Evolutionary conservation across 2,329 filamentous ascomycete genomes (phyloP), one percentile per base, ranked within the genome.

Genomic region (Diaporthe citriasiana): DNA sequence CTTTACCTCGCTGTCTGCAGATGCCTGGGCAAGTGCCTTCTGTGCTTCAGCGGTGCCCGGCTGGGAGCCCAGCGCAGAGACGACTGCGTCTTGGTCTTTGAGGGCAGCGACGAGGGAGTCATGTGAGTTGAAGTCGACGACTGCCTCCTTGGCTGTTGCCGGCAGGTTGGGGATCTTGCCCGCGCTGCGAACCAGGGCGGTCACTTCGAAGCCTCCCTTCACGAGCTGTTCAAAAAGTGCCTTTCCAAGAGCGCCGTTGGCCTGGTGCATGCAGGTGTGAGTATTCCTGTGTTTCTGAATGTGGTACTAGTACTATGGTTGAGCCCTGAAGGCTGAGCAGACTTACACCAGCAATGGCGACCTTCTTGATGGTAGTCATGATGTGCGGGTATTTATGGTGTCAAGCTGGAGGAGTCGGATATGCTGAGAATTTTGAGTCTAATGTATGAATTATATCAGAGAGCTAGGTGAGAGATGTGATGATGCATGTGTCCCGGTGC

Each of bases 1-100:
- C 78, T 89, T 85, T 7, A 92, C 89, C 17, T 89, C 89, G 1
- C 89, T 90, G 7, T 85, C 85, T 56, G 89, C 84, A 27, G 89
- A 85, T 0, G 90, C 91, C 60, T 92, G 87, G 69, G 92, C 85
- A 71, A 92, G 78, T 33, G 83, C 80, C 19, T 81, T 81, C 79
- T 92, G 90, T 13, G 82, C 83, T 22, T 81, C 82, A 1, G 81
- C n/a, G 12, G 63, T 27, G 13, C 63, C 63, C 1, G 78, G 79
- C 9, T 76, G 70, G 3, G 35, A 60, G 33, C 77, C 80, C 35
- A 92, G 83, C 0, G 87, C 82, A 5, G 86, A 88, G 69, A 93
- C 79, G 8, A 91, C 84, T 0, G 88, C 91, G 79, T 93, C 91
- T 76, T 91, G 87, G 51, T 87, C 88, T 60, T 85, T 77, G 63